These are phyloP conservation scores for Stentor roeselii DNA, from an alignment of 73 alveolate genomes.

Conservation along the genomic window DNA sequence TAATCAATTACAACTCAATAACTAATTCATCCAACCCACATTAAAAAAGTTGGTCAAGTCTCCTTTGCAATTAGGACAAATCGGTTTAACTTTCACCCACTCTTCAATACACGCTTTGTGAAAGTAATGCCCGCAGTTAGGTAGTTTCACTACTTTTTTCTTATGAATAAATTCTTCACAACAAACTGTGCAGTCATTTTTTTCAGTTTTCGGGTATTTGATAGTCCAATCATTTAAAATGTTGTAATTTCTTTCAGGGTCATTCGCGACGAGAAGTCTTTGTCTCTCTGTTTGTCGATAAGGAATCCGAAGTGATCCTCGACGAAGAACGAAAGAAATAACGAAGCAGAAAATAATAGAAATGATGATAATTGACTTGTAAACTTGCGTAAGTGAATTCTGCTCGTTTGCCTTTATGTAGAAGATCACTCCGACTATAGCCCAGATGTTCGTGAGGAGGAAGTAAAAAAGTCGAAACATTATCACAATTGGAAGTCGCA, in stretches of 20 bases:
- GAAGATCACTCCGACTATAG: background rate
- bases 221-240: background rate
- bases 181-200: constrained; percentile 64
- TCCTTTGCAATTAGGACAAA: constrained; percentile 74
- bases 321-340: background rate
- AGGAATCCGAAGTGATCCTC: constrained; percentile 9
- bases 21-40: no score
- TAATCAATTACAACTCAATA: no score
- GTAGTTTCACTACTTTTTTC: constrained; percentile 41
- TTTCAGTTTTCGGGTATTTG: constrained; percentile 17
- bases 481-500: background rate
- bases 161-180: constrained; percentile 45
- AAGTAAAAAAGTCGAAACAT: constrained; percentile 4
- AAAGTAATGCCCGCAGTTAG: constrained; percentile 70
- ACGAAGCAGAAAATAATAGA: background rate
- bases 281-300: background rate
- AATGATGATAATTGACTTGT: background rate
- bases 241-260: background rate
- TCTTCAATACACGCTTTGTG: constrained; percentile 69
- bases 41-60: no score
- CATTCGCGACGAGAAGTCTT: background rate
- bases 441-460: constrained; percentile 11
- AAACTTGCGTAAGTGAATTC: background rate
- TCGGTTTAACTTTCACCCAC: constrained; percentile 63
- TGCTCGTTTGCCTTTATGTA: background rate